Base-by-base conservation (phyloP, 1,284 basidiomycete genomes). In the Chondrostereum purpureum region DNA sequence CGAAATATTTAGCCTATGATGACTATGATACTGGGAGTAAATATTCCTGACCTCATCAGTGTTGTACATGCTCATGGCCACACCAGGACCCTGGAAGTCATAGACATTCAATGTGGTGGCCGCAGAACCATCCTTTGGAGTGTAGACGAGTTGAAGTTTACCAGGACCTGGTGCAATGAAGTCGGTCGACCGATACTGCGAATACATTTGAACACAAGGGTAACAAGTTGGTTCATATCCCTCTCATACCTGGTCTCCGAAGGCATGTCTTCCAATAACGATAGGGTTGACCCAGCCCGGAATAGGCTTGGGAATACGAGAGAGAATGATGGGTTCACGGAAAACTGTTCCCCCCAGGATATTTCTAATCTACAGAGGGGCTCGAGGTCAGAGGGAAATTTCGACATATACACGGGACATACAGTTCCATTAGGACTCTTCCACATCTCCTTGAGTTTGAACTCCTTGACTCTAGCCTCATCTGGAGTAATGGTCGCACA, bases 401-500 rank as follows among this genome's bases (percentile, higher is more conserved):
- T 17, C 39, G 12, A 39, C 33, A 31, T 20, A 18, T 46, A 36
- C 34, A 52, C 49, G 39, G 52, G 43, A 58, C 84, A 55, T 50
- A 90, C 88, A 5, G 93, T 95, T 53, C 92, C 93, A 67, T 97
- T 97, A 10, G 93, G 92, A 58, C 86, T 90, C 72, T 78, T 83
- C 90, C 90, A 93, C 95, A 99, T 99, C 69, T 95, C 82, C 78
- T 97, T 98, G 60, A 98, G 78, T 50, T 92, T 89, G 78, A 97
- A 97, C 68, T 96, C 93, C 59, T 90, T 70, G 43, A 95, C 91
- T 50, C 92, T 88, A 22, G 85, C 92, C 67, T 99, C 95, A 62
- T 99, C 95, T 11, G 95, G 95, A 3, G 95, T 98, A 71, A 99
- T 98, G 44, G 95, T 98, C 42, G 96, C 95, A 69, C 95, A 99